Evolutionary conservation across 768 basidiomycete genomes (phyloP), one percentile per base, ranked within the genome.

Genomic region (Thelephora aurantiotincta): DNA sequence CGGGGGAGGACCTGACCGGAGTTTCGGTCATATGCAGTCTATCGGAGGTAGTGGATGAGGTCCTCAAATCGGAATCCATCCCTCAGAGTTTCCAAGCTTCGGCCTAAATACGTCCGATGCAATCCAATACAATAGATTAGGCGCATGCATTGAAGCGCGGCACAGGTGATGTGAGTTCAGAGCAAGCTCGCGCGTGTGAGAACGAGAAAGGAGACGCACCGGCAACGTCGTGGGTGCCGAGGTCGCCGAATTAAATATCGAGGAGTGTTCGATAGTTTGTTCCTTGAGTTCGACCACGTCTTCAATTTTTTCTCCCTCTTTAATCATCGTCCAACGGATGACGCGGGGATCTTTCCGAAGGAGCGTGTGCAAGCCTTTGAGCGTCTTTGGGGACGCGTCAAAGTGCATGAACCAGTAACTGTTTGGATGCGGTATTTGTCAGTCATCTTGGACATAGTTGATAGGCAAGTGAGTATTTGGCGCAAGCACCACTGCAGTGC

Each of bases 341-440:
- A 94, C 86, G 30, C 82, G 76, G 11, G 88, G 88, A 57, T 94
- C 91, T 46, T 71, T 70, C 6, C 82, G 77, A 61, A 93, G 73
- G 48, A 82, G 68, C 7, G 67, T 63, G 54, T 78, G 77, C n/a
- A 94, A 68, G 0, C 72, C 67, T 5, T 68, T 66, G 44, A 93
- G 68, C 0, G 77, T 79, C 35, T 68, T 68, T 11, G 90, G 90
- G 7, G 83, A 82, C 3, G 86, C 77, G 68, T 94, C 91, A 60
- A 92, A 94, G 58, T 88, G 76, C 69, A 94, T 75, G 3, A 83
- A 80, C 88, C 88, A 93, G 61, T 91, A 91, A 55, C 90, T 93
- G 55, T 43, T 2, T 30, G 46, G 44, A 19, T 46, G 13, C 12
- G 16, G 33, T 4, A 4, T 18, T 5, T 35, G 49, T 60, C 20